phyloP scores from a whole-genome alignment of 106 monocot genomes.

The Hemerocallis citrina region DNA sequence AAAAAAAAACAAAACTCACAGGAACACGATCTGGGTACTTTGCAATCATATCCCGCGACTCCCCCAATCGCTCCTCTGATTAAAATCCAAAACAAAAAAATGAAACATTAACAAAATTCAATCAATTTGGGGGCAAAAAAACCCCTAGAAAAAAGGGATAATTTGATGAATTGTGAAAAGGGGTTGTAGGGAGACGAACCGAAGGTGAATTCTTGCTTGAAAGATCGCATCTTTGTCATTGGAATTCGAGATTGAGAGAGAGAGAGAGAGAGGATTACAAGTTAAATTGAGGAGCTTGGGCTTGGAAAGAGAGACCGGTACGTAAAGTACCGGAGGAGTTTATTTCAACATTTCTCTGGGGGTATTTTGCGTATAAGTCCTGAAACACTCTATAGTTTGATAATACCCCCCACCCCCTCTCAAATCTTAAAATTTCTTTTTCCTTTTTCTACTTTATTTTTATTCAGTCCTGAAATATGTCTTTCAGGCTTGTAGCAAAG shows the following conservation, averaged over 20 bases:
- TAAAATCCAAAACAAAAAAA: neutral
- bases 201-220: slow-evolving; percentile 67
- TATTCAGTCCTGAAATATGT: no score
- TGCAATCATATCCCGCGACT: slow-evolving; percentile 50
- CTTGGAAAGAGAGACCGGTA: no score
- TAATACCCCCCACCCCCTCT: no score
- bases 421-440: no score
- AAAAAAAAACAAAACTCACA: slow-evolving; percentile 14
- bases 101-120: neutral
- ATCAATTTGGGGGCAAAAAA: neutral
- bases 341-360: no score
- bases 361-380: no score
- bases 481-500: no score
- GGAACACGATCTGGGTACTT: slow-evolving; percentile 65
- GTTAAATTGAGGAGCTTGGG: no score
- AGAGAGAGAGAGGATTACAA: no score
- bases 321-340: no score
- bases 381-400: no score
- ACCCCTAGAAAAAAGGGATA: neutral
- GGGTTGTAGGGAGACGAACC: slow-evolving; percentile 22
- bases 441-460: no score
- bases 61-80: slow-evolving; percentile 51
- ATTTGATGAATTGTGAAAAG: neutral
- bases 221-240: slow-evolving; percentile 35
- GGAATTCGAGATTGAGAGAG: neutral